phyloP scores from a whole-genome alignment of 2,329 filamentous ascomycete species.

The Arachnomyces sp. region DNA sequence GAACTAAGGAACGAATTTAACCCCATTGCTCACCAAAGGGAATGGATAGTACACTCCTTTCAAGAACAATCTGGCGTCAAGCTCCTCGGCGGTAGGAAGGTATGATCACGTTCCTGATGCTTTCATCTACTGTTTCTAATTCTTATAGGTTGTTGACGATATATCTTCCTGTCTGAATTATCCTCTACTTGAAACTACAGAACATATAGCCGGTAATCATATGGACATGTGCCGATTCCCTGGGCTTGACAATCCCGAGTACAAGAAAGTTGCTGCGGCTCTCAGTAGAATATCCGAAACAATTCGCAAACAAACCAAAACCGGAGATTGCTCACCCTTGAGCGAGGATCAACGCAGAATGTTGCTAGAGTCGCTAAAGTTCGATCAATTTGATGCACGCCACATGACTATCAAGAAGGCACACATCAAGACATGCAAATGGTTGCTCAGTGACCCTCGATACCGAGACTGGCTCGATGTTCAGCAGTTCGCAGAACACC shows the following conservation, averaged over 20 bases:
- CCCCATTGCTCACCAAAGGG: conserved; percentile 20
- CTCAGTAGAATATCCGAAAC: neutral
- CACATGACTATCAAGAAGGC: conserved; percentile 29
- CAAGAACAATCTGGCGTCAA: conserved; percentile 23
- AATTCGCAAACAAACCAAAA: neutral
- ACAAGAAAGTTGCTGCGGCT: conserved; percentile 22
- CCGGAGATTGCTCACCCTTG: neutral
- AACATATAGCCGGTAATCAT: conserved; percentile 29
- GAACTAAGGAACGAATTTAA: conserved; percentile 23
- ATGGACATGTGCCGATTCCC: conserved; percentile 32
- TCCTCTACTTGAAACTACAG: conserved; percentile 21
- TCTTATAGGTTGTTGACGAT: conserved; percentile 28
- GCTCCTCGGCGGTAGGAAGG: conserved; percentile 13
- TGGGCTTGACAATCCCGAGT: conserved; percentile 23
- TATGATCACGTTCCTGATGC: neutral
- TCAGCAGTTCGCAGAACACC: conserved; percentile 12
- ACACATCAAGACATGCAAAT: conserved; percentile 35
- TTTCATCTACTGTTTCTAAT: neutral
- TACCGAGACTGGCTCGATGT: conserved; percentile 35
- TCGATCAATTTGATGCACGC: conserved; percentile 36
- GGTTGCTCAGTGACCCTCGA: conserved; percentile 29
- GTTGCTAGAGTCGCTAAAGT: conserved; percentile 26
- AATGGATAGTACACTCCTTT: conserved; percentile 31
- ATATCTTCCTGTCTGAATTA: conserved; percentile 28
- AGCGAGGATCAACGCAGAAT: conserved; percentile 9